Evolutionary conservation across 257 asterid genomes (phyloP).

Genomic region (Solanum chilense): DNA sequence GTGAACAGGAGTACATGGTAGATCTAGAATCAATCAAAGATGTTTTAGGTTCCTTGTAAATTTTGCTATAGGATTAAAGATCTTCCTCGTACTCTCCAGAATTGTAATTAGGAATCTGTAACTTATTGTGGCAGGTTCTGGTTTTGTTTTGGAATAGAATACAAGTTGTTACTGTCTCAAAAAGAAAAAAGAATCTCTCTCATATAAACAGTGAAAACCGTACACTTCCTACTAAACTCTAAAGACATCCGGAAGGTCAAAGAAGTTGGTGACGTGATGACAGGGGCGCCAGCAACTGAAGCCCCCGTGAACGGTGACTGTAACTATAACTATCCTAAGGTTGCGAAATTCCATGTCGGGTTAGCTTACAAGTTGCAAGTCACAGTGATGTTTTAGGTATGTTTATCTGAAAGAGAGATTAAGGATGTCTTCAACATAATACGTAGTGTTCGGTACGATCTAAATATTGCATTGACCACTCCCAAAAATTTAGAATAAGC

Average conservation of each 20-base stretch:
- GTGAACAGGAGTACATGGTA: no score
- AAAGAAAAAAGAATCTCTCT: background rate
- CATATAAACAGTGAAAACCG: background rate
- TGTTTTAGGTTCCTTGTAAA: no score
- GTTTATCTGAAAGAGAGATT: background rate
- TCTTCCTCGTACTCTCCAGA: no score
- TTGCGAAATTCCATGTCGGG: background rate
- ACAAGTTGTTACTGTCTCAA: no score
- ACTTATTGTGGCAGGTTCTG: no score
- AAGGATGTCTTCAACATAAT: background rate
- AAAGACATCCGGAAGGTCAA: background rate
- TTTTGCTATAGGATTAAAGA: no score
- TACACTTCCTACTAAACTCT: background rate
- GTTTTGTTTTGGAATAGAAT: no score
- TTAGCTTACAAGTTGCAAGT: background rate
- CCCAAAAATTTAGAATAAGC: background rate
- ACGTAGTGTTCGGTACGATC: background rate
- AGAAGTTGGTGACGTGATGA: background rate
- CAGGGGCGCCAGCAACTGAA: background rate
- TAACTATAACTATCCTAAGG: background rate
- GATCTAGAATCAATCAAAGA: no score
- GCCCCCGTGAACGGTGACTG: background rate
- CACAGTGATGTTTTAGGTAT: background rate
- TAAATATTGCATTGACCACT: background rate
- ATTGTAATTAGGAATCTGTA: no score